Evolutionary conservation across 345 rosid genomes (phyloP).

Genomic region (Toxicodendron radicans): DNA sequence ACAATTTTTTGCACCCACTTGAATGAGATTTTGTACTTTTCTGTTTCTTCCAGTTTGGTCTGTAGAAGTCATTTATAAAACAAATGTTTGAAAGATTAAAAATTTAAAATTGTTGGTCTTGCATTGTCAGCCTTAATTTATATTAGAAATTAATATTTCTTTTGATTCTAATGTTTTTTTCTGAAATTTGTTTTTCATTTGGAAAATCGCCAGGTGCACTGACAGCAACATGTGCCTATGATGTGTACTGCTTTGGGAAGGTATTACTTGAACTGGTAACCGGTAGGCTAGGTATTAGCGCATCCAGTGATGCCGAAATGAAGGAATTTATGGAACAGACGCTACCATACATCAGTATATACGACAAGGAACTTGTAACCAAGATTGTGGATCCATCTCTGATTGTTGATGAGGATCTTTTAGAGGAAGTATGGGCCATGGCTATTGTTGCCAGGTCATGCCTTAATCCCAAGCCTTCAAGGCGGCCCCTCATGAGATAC

Average conservation of each 20-base stretch:
- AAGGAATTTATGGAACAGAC: conserved; percentile 79
- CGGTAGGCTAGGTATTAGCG: conserved; percentile 84
- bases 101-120: neutral
- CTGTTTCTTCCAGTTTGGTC: neutral
- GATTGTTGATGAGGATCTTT: conserved; percentile 83
- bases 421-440: conserved; percentile 99
- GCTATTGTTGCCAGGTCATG: conserved; percentile 94
- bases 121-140: neutral
- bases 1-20: neutral
- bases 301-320: conserved; percentile 51
- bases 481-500: conserved; percentile 93
- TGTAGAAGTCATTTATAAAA: conserved; percentile 1
- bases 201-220: conserved; percentile 48
- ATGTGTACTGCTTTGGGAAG: conserved; percentile 94
- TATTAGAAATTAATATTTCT: neutral
- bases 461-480: conserved; percentile 86
- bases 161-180: neutral
- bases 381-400: conserved; percentile 90
- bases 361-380: conserved; percentile 86
- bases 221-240: conserved; percentile 70
- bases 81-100: conserved; percentile 5
- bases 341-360: conserved; percentile 70
- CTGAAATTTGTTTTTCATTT: conserved; percentile 18
- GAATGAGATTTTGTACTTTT: neutral
- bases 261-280: conserved; percentile 95